A percentile compares a stretch with the other conserved stretches of the same genome.
These are phyloP conservation scores for Lactuca saligna DNA, from an alignment of 129 eudicot genomes.

Conservation along the genomic window DNA sequence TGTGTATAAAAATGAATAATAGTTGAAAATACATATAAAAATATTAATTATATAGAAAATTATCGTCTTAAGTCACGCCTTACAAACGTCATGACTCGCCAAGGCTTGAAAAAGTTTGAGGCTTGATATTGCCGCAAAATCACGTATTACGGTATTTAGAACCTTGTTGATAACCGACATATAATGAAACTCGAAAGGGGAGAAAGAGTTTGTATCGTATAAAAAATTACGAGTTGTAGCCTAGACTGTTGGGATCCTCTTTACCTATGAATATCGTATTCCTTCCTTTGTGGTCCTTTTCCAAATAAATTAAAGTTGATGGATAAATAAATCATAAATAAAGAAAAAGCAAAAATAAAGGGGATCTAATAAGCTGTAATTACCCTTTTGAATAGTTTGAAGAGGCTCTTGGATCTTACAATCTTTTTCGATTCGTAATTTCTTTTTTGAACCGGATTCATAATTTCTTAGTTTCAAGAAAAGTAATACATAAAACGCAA, in stretches of 20 bases:
- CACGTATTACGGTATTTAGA: too few relatives aligned
- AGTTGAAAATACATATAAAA: too few relatives aligned
- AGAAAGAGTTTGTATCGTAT: too few relatives aligned
- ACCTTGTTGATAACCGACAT: too few relatives aligned
- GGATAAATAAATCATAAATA: slow-evolving; percentile 12
- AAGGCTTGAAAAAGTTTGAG: too few relatives aligned
- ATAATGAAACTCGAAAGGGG: too few relatives aligned
- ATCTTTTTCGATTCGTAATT: slow-evolving; percentile 21
- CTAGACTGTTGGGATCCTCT: slow-evolving; percentile 21
- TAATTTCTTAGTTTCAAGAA: slow-evolving; percentile 12
- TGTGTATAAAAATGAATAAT: too few relatives aligned
- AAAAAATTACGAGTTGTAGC: background rate
- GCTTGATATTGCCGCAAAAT: too few relatives aligned
- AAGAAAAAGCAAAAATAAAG: slow-evolving; percentile 30
- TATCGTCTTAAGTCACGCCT: too few relatives aligned
- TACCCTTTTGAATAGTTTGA: slow-evolving; percentile 27
- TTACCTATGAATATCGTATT: slow-evolving; percentile 17
- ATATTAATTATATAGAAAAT: too few relatives aligned
- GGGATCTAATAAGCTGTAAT: slow-evolving; percentile 36
- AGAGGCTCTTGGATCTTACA: slow-evolving; percentile 37
- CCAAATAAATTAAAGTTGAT: slow-evolving; percentile 22
- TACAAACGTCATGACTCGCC: too few relatives aligned
- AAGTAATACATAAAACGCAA: background rate
- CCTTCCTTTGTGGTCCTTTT: slow-evolving; percentile 23
- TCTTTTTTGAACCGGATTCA: background rate